Evolutionary conservation across 2,329 filamentous ascomycete genomes (phyloP).

Genomic region (Atkinsonella texensis): DNA sequence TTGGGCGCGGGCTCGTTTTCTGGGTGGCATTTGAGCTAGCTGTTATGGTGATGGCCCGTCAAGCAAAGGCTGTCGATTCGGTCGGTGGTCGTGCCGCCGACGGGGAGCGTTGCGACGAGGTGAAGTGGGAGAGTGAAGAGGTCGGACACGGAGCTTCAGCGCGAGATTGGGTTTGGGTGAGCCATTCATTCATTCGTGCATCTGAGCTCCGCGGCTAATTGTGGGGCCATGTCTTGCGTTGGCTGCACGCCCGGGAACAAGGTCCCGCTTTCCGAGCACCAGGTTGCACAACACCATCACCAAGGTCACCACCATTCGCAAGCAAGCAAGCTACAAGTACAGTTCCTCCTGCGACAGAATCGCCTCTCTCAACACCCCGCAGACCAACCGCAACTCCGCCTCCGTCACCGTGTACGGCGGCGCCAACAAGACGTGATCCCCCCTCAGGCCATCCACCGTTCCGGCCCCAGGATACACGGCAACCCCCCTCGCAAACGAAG

Average conservation of each 20-base stretch:
- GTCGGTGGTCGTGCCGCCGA: not conserved
- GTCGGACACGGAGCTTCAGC: not conserved
- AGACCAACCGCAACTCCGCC: not conserved
- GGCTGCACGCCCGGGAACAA: too few relatives aligned
- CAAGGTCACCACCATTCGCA: too few relatives aligned
- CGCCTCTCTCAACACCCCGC: not conserved
- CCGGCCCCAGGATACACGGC: conserved; percentile 51
- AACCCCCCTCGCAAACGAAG: conserved; percentile 20
- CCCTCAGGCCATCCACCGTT: conserved; percentile 40
- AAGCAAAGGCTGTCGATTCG: not conserved
- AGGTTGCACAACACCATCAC: too few relatives aligned
- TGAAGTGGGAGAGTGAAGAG: not conserved
- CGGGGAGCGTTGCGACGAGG: not conserved
- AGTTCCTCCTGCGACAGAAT: not conserved
- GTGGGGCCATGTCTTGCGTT: not conserved
- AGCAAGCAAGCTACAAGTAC: not conserved
- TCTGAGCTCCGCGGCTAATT: not conserved
- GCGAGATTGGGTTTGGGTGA: not conserved
- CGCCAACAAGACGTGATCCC: conserved; percentile 35
- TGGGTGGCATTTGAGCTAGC: conserved; percentile 51
- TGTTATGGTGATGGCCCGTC: not conserved
- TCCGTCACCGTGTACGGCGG: conserved; percentile 53
- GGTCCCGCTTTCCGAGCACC: too few relatives aligned
- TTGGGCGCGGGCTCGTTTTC: conserved; percentile 50
- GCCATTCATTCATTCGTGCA: not conserved